Conservation (phyloP, 2,329 filamentous ascomycete species). For the Clonostachys rosea region DNA sequence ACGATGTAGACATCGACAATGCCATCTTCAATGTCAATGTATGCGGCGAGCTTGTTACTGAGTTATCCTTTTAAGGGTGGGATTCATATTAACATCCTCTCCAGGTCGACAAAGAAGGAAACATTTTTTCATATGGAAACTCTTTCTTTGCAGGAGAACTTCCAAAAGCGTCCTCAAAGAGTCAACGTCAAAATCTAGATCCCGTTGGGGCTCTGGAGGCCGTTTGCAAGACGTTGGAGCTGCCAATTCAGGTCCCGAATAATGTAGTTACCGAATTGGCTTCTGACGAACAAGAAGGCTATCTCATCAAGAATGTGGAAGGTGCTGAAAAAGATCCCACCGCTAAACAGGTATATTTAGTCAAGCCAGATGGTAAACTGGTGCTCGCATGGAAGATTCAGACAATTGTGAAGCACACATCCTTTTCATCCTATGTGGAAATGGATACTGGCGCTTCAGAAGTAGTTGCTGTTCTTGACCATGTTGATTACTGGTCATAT, state of each 20-base stretch:
- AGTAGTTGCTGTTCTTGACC: conserved; percentile 46
- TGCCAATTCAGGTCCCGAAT: conserved; percentile 7
- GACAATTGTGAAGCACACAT: conserved; percentile 46
- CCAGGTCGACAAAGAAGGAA: conserved; percentile 40
- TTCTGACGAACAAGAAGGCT: conserved; percentile 6
- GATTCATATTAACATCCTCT: background rate
- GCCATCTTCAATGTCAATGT: conserved; percentile 51
- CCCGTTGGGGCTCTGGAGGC: conserved; percentile 30
- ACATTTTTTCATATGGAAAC: conserved; percentile 50
- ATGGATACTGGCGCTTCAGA: conserved; percentile 33
- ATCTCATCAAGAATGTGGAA: conserved; percentile 35
- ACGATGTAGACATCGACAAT: conserved; percentile 50
- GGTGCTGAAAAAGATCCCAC: conserved; percentile 41
- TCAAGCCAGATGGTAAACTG: conserved; percentile 34
- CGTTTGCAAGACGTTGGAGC: conserved; percentile 11
- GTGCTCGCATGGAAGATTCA: conserved; percentile 46
- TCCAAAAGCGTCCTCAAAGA: conserved; percentile 14
- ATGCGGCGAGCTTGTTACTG: conserved; percentile 12
- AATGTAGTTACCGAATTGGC: background rate
- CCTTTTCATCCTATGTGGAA: conserved; percentile 47
- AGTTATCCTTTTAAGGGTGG: too few species aligned
- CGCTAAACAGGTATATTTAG: conserved; percentile 45
- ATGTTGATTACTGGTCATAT: conserved; percentile 40
- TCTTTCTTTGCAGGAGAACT: conserved; percentile 20
- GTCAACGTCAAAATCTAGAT: too few species aligned